A percentile compares a stretch with the other conserved stretches of the same genome.
phyloP scores from a whole-genome alignment of 2,329 filamentous ascomycete species.

The Xylariaceae sp. region DNA sequence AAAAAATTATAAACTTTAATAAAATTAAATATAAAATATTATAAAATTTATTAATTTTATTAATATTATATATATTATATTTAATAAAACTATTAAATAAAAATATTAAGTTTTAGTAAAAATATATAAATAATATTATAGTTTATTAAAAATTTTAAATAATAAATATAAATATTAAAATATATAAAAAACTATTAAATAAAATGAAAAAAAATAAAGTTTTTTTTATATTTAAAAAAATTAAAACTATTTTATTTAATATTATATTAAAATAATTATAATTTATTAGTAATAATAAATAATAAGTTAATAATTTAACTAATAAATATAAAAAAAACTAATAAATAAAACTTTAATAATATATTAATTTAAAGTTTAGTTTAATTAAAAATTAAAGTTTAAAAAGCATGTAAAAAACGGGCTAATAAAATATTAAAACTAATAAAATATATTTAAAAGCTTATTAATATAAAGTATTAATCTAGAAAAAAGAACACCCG shows the following conservation, averaged over 20 bases:
- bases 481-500: too few species aligned
- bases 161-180: background rate
- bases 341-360: background rate
- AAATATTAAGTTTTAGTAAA: background rate
- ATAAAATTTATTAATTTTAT: constrained; percentile 9
- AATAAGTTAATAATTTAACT: constrained; percentile 3
- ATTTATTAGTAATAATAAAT: background rate
- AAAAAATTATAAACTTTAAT: background rate
- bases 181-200: background rate
- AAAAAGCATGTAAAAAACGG: constrained; percentile 5
- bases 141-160: constrained; percentile 13
- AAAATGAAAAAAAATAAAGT: constrained; percentile 11
- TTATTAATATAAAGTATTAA: background rate
- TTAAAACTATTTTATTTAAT: constrained; percentile 17
- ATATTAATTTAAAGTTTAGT: background rate
- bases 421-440: constrained; percentile 4
- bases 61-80: constrained; percentile 21
- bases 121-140: constrained; percentile 5
- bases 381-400: constrained; percentile 8
- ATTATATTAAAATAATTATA: background rate
- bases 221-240: constrained; percentile 1
- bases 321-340: background rate
- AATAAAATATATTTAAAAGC: background rate
- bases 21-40: constrained; percentile 8
- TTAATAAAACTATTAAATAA: constrained; percentile 9